Conservation (phyloP, 257 asterid species). For the Rubia yunnanensis region DNA sequence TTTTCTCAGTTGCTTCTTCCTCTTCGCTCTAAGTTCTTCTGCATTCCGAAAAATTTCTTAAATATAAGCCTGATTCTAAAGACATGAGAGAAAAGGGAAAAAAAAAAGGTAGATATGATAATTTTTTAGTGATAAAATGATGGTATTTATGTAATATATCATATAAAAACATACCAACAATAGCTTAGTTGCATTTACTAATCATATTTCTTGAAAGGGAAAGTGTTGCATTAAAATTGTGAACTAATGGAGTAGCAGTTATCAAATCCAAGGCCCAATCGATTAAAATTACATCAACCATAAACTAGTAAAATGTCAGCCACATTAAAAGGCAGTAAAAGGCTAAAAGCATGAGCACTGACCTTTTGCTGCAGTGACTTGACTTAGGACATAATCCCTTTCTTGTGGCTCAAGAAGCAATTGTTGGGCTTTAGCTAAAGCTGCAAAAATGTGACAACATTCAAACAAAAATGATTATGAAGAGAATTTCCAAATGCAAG, state of each 20-base stretch:
- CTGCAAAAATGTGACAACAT: constrained; percentile 32
- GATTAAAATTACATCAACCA: not conserved
- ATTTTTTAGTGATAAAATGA: too few relatives aligned
- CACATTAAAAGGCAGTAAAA: not conserved
- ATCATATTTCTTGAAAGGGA: too few relatives aligned
- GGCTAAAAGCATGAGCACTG: not conserved
- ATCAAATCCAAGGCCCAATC: not conserved
- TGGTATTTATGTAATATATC: not conserved
- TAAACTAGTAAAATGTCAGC: not conserved
- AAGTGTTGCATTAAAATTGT: not conserved
- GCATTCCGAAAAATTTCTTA: constrained; percentile 24
- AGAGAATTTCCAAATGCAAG: not conserved
- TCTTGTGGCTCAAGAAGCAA: constrained; percentile 75
- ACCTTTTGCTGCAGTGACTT: constrained; percentile 92
- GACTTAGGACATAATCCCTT: constrained; percentile 88
- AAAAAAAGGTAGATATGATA: too few relatives aligned
- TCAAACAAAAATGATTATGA: constrained; percentile 8
- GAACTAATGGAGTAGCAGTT: not conserved
- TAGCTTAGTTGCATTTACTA: not conserved
- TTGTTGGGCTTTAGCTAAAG: constrained; percentile 93
- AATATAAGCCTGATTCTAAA: not conserved
- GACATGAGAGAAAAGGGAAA: too few relatives aligned
- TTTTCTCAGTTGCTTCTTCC: constrained; percentile 91
- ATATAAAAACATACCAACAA: not conserved
- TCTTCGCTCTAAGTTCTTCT: constrained; percentile 84